phyloP scores from a whole-genome alignment of 495 filamentous ascomycete species.

The Aspergillus heteromorphus region DNA sequence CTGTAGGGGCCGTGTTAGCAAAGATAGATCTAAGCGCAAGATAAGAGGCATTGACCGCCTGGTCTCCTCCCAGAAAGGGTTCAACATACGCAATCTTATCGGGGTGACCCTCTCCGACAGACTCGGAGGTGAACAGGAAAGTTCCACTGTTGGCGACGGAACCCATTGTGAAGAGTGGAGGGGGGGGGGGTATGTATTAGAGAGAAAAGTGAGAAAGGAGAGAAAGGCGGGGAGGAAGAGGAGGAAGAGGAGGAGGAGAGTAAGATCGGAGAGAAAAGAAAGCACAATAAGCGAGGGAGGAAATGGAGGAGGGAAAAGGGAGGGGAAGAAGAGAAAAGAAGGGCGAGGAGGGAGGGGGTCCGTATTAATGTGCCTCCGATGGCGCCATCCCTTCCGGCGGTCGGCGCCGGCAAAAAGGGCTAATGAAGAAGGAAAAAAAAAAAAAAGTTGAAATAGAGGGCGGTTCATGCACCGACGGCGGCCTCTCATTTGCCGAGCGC shows the following conservation, averaged over 20 bases:
- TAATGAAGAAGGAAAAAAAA: slow-evolving; percentile 1
- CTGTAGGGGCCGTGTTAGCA: slow-evolving; percentile 25
- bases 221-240: slow-evolving; percentile 21
- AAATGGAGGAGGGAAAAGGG: slow-evolving; percentile 13
- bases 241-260: slow-evolving; percentile 13
- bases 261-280: slow-evolving; percentile 15
- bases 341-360: slow-evolving; percentile 17
- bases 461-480: not conserved
- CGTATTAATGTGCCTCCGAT: slow-evolving; percentile 27
- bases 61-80: slow-evolving; percentile 2
- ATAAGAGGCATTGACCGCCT: not conserved
- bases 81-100: slow-evolving; percentile 83
- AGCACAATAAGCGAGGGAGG: slow-evolving; percentile 23
- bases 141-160: slow-evolving; percentile 58
- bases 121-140: slow-evolving; percentile 99
- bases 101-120: slow-evolving; percentile 94
- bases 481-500: not conserved
- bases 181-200: slow-evolving; percentile 7
- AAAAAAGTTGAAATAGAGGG: not conserved
- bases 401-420: slow-evolving; percentile 14
- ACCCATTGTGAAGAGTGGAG: slow-evolving; percentile 52
- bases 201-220: slow-evolving; percentile 14
- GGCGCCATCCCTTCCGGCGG: slow-evolving; percentile 24
- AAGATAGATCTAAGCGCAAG: not conserved
- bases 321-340: slow-evolving; percentile 8